Evolutionary conservation across 2,329 filamentous ascomycete species (phyloP).

Genomic region (Epichloe glyceriae): DNA sequence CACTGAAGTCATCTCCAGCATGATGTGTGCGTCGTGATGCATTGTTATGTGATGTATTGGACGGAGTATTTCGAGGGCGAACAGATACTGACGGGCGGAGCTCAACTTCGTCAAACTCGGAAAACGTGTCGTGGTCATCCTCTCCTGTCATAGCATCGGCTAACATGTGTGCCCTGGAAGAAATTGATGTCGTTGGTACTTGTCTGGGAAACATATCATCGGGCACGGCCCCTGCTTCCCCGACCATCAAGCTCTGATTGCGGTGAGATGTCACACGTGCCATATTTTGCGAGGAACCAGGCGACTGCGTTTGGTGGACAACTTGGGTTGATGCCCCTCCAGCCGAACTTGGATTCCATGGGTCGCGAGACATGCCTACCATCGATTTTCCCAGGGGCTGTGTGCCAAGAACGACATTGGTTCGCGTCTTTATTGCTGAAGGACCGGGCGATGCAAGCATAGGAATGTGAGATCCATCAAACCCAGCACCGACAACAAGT

Average conservation of each 20-base stretch:
- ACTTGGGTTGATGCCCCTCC: conserved; percentile 30
- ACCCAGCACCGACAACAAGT: conserved; percentile 29
- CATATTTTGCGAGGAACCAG: conserved; percentile 12
- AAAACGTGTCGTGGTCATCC: conserved; percentile 16
- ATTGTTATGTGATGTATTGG: background rate
- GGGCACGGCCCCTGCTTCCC: conserved; percentile 12
- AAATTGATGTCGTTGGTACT: background rate
- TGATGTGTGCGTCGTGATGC: conserved; percentile 9
- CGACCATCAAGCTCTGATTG: conserved; percentile 13
- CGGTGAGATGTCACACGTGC: conserved; percentile 7
- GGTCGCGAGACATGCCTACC: conserved; percentile 20
- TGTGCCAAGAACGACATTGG: conserved; percentile 29
- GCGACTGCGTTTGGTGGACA: conserved; percentile 38
- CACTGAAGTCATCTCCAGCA: conserved; percentile 26
- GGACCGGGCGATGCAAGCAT: conserved; percentile 12
- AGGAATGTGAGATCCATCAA: conserved; percentile 29
- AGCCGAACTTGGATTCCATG: conserved; percentile 19
- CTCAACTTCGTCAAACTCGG: conserved; percentile 18
- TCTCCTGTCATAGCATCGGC: background rate
- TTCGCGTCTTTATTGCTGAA: conserved; percentile 6
- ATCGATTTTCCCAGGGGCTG: conserved; percentile 22
- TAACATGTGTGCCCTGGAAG: conserved; percentile 2
- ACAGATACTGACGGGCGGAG: conserved; percentile 6
- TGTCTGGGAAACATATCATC: conserved; percentile 16
- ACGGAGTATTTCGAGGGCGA: background rate